Conservation (phyloP, 2,329 filamentous ascomycete species). For the Delphinella strobiligena region DNA sequence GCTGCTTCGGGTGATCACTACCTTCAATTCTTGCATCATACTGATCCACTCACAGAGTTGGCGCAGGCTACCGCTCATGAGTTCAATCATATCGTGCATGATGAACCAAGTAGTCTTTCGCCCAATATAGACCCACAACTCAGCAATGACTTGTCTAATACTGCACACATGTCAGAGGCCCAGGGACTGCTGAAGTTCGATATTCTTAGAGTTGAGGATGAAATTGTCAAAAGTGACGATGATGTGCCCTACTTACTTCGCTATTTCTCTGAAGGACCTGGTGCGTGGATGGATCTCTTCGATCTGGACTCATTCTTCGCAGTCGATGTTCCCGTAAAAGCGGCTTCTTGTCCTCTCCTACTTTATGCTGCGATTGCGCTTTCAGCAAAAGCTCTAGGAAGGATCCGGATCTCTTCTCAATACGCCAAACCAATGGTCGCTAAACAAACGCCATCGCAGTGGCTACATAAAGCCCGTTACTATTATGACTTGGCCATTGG, state of each 20-base stretch:
- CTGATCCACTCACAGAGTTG: conserved; percentile 13
- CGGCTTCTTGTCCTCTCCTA: conserved; percentile 36
- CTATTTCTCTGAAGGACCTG: conserved; percentile 47
- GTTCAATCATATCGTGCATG: no score
- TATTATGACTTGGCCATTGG: conserved; percentile 42
- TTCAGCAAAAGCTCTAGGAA: conserved; percentile 48
- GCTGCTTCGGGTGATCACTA: conserved; percentile 32
- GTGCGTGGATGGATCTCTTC: conserved; percentile 48
- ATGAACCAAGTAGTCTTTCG: background rate
- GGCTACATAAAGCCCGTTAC: conserved; percentile 46
- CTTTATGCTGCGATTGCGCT: conserved; percentile 47
- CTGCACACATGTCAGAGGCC: background rate
- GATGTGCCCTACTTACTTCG: conserved; percentile 46
- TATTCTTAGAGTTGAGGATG: no score
- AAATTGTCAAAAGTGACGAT: conserved; percentile 28
- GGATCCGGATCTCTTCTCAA: conserved; percentile 23
- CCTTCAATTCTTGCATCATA: conserved; percentile 14
- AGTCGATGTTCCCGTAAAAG: conserved; percentile 46
- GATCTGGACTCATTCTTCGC: conserved; percentile 48
- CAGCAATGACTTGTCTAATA: conserved; percentile 10
- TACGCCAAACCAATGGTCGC: conserved; percentile 5
- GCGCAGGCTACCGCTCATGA: conserved; percentile 2
- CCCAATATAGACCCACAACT: conserved; percentile 33
- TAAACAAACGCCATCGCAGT: conserved; percentile 28
- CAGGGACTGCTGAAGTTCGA: no score